These are phyloP conservation scores for Neohortaea acidophila DNA, from an alignment of 495 filamentous ascomycete species.

Conservation along the genomic window DNA sequence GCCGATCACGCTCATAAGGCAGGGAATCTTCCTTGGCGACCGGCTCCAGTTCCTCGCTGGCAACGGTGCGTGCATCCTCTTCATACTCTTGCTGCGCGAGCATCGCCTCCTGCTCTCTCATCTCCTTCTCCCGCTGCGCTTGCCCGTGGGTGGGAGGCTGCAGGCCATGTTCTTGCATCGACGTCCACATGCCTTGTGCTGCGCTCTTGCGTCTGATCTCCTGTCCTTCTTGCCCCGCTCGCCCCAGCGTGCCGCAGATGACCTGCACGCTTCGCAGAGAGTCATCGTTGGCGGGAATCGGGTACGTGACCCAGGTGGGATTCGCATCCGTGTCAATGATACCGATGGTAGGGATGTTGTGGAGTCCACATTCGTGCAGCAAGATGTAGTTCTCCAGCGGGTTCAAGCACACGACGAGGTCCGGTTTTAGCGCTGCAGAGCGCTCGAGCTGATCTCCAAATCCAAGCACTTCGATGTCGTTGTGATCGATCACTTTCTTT, in stretches of 20 bases:
- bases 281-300: constrained; percentile 94
- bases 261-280: constrained; percentile 65
- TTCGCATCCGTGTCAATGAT: constrained; percentile 88
- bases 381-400: constrained; percentile 80
- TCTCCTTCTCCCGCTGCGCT: not conserved
- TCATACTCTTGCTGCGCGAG: not conserved
- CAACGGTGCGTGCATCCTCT: not conserved
- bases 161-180: constrained; percentile 6
- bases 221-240: constrained; percentile 69
- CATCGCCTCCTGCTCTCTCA: not conserved
- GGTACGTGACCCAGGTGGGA: constrained; percentile 89
- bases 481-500: constrained; percentile 53
- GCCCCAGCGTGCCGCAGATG: constrained; percentile 71
- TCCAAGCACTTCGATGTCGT: constrained; percentile 48
- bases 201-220: constrained; percentile 31
- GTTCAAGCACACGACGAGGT: constrained; percentile 85
- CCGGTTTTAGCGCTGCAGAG: constrained; percentile 55
- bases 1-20: not conserved
- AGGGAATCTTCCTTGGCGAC: not conserved
- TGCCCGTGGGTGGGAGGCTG: constrained; percentile 8
- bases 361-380: constrained; percentile 77
- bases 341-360: constrained; percentile 85
- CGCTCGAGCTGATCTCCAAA: constrained; percentile 50
- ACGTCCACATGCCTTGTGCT: not conserved
- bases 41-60: not conserved